phyloP scores from a whole-genome alignment of 768 basidiomycete genomes.

The Flagelloscypha sp. region DNA sequence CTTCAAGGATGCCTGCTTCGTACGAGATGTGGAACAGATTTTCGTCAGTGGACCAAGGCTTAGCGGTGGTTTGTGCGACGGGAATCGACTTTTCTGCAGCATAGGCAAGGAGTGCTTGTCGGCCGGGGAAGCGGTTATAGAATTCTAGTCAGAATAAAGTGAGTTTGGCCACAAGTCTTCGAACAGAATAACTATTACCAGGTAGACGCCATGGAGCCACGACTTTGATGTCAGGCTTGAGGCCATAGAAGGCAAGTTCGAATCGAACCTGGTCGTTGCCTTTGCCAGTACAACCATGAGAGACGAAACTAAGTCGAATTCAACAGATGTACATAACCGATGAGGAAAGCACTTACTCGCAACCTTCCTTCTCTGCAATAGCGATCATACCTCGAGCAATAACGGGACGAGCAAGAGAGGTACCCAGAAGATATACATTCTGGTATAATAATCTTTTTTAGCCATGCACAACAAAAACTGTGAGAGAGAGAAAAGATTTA shows the following conservation, averaged over 20 bases:
- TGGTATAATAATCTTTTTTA: conserved; percentile 19
- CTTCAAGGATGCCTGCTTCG: conserved; percentile 97
- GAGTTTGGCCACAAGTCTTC: no score
- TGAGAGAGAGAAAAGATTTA: conserved; percentile 24
- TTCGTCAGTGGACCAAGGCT: conserved; percentile 99
- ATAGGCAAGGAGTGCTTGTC: conserved; percentile 85
- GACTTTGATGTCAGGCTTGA: conserved; percentile 98
- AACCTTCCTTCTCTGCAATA: conserved; percentile 80
- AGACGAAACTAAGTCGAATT: conserved; percentile 60
- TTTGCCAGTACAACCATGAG: conserved; percentile 99
- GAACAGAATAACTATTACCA: conserved; percentile 36
- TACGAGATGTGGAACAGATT: conserved; percentile 99
- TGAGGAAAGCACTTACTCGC: conserved; percentile 64
- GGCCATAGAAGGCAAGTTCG: conserved; percentile 96
- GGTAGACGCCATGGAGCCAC: conserved; percentile 97
- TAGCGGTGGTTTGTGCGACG: conserved; percentile 89
- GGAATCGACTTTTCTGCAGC: conserved; percentile 86
- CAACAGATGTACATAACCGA: background rate
- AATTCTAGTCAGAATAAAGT: conserved; percentile 54
- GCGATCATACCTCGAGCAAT: conserved; percentile 99
- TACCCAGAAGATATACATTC: conserved; percentile 96
- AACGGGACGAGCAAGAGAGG: conserved; percentile 95
- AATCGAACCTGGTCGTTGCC: conserved; percentile 99
- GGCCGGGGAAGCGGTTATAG: conserved; percentile 95
- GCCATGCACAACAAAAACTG: background rate